Evolutionary conservation across 202 grass and related monocot species (phyloP), one percentile per base, ranked within the genome.

Genomic region (Digitaria exilis): DNA sequence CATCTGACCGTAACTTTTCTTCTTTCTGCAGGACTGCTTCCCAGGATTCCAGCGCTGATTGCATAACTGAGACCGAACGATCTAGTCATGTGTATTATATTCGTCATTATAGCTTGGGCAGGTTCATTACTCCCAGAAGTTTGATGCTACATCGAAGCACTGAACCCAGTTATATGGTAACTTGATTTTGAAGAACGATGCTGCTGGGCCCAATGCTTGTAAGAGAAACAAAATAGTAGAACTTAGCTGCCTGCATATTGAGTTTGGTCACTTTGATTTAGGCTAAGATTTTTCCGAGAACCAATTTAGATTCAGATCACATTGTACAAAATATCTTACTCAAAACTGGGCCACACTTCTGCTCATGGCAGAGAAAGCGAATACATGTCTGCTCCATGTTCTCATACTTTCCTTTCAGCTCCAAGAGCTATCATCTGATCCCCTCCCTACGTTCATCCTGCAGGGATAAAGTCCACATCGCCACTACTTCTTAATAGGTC

Each of bases 401-500:
- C 84, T 70, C 79, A 87, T 58, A 58, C 26, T 26, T 80, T 46
- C 10, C n/a, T 73, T 62, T 78, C 65, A 78, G 16, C 48, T 61
- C 69, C 58, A n/a, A 28, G 72, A 59, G 22, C 54, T 69, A 44
- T 49, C 67, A 21, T 42, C 5, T 30, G 41, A 84, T 75, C 42
- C 67, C 66, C 13, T 90, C 88, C 81, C 76, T 88, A 90, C 84
- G 29, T 80, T 90, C 34, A 32, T 12, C 26, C 58, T 88, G 82
- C 74, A 73, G 80, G 81, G 87, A 88, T 88, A 62, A 84, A 88
- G 91, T 86, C 67, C 67, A 83, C 73, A 82, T 90, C 81, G 80
- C 79, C 60, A 58, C 89, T 84, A 89, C 83, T 49, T 77, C 48
- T 70, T 82, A 39, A 39, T 10, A 71, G 52, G 65, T 70, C 7